These are phyloP conservation scores for Sporothrix euskadiensis DNA, from an alignment of 2,329 filamentous ascomycete species.

Conservation along the genomic window DNA sequence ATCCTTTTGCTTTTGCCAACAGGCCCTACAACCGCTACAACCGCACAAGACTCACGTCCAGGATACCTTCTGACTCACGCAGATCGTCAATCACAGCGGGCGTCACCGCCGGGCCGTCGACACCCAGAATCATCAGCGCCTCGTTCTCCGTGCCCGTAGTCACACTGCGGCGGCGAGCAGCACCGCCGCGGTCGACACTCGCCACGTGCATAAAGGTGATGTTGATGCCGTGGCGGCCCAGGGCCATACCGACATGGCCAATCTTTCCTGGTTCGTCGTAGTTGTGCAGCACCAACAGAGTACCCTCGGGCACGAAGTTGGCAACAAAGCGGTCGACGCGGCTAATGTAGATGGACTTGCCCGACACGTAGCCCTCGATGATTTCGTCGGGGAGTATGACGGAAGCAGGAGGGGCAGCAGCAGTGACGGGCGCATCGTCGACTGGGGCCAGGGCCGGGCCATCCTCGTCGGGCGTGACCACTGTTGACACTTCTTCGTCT, in stretches of 20 bases:
- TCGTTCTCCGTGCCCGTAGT: conserved; percentile 53
- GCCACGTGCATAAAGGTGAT: conserved; percentile 79
- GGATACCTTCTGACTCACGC: conserved; percentile 52
- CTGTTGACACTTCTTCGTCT: conserved; percentile 29
- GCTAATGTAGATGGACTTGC: conserved; percentile 66
- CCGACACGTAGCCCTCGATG: conserved; percentile 67
- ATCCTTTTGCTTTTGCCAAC: background rate
- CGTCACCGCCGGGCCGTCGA: conserved; percentile 62
- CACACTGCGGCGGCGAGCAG: conserved; percentile 34
- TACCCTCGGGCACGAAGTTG: conserved; percentile 71
- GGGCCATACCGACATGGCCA: conserved; percentile 69
- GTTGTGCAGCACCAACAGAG: conserved; percentile 75
- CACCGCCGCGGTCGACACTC: conserved; percentile 46
- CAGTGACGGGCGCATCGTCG: background rate
- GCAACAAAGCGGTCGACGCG: conserved; percentile 72
- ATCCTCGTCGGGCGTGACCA: conserved; percentile 18
- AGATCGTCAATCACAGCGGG: conserved; percentile 56
- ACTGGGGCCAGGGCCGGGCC: background rate
- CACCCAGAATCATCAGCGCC: conserved; percentile 78
- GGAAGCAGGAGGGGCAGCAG: background rate
- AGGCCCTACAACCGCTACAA: conserved; percentile 26
- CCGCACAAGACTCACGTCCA: conserved; percentile 55
- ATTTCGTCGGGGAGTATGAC: conserved; percentile 42
- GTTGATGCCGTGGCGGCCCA: conserved; percentile 72
- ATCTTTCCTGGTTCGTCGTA: conserved; percentile 83